A percentile compares a stretch with the other conserved stretches of the same genome.
Evolutionary conservation across 208 protist species (phyloP).

Genomic region (Acanthamoeba healyi): DNA sequence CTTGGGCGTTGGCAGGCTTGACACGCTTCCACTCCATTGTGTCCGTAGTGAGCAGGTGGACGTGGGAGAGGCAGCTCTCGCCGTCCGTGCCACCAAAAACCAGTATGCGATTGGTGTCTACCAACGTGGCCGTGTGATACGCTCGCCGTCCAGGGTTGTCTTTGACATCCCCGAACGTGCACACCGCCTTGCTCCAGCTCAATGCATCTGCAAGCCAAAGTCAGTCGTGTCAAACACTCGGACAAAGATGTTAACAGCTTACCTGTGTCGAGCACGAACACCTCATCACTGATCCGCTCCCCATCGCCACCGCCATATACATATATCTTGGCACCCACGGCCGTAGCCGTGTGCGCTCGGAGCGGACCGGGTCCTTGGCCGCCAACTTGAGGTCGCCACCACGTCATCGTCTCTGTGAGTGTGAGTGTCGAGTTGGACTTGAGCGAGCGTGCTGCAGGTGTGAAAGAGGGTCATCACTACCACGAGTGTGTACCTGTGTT

Average conservation of each 20-base stretch:
- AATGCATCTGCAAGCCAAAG: not conserved
- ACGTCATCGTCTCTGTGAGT: not conserved
- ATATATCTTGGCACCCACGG: conserved; percentile 25
- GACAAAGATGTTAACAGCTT: not conserved
- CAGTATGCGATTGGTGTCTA: not conserved
- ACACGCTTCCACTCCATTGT: not conserved
- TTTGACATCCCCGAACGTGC: not conserved
- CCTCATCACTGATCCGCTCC: not conserved
- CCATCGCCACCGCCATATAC: conserved; percentile 68
- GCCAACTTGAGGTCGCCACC: not conserved
- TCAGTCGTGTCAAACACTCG: not conserved
- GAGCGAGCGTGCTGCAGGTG: too few relatives aligned
- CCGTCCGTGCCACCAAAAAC: conserved; percentile 23
- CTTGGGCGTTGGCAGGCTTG: not conserved
- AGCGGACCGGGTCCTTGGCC: conserved; percentile 4
- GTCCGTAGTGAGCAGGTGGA: conserved; percentile 6
- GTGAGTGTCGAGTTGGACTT: too few relatives aligned
- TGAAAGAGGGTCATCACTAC: too few relatives aligned
- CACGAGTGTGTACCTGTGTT: not conserved
- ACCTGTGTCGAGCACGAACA: conserved; percentile 53
- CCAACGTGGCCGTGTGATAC: conserved; percentile 20
- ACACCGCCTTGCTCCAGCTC: not conserved
- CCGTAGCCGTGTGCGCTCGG: conserved; percentile 43
- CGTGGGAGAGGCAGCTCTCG: not conserved
- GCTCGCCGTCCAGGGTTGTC: not conserved